Conservation (phyloP, 495 filamentous ascomycete genomes). For the Geopyxis carbonaria region DNA sequence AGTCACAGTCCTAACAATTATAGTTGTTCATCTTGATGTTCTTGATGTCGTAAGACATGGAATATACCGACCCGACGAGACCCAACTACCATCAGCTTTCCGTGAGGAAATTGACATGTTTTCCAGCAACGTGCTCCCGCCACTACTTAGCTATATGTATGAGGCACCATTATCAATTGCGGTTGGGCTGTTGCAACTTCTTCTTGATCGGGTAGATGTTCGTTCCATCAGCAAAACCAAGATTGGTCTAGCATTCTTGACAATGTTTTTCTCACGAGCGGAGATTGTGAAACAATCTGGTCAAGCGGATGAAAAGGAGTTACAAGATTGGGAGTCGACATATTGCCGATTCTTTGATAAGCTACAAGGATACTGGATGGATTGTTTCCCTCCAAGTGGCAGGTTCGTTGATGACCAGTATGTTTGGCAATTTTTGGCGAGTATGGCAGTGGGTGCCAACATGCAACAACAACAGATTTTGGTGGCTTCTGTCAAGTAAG, state of each 20-base stretch:
- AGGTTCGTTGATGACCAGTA: constrained; percentile 76
- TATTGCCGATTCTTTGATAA: constrained; percentile 78
- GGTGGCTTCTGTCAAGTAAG: constrained; percentile 82
- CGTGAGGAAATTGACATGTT: constrained; percentile 90
- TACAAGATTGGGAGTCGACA: constrained; percentile 63
- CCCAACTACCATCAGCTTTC: constrained; percentile 48
- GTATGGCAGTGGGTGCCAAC: constrained; percentile 77
- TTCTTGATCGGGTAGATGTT: constrained; percentile 66
- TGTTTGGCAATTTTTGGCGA: constrained; percentile 94
- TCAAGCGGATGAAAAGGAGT: constrained; percentile 48
- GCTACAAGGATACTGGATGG: constrained; percentile 61
- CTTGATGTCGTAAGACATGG: constrained; percentile 69
- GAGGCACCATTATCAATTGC: constrained; percentile 83
- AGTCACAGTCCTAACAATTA: constrained; percentile 84
- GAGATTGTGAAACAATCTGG: constrained; percentile 77
- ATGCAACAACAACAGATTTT: constrained; percentile 86
- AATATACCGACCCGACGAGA: constrained; percentile 52
- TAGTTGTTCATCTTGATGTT: constrained; percentile 80
- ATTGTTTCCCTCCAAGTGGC: constrained; percentile 73
- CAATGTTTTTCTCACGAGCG: constrained; percentile 85
- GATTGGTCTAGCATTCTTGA: constrained; percentile 74
- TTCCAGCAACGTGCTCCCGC: constrained; percentile 68
- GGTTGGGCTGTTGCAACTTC: constrained; percentile 68
- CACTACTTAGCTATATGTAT: constrained; percentile 69
- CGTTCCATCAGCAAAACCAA: constrained; percentile 61